These are phyloP conservation scores for Colletotrichum sp. DNA, from an alignment of 2,329 filamentous ascomycete species.

Conservation along the genomic window DNA sequence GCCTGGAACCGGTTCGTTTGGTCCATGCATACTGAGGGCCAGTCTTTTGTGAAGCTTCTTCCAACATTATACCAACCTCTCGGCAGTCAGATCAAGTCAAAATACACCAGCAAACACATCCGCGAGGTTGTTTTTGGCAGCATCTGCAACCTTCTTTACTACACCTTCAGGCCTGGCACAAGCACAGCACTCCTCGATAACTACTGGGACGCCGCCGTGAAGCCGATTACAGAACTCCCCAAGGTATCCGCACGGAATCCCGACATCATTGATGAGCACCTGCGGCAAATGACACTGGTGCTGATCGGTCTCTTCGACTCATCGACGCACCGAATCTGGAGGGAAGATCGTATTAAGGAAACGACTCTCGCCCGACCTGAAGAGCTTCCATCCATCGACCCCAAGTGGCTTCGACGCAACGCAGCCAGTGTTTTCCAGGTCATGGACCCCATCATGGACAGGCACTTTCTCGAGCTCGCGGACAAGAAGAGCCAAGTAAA, in stretches of 20 bases:
- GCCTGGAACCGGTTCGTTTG: slow-evolving; percentile 89
- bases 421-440: slow-evolving; percentile 68
- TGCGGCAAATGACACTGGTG: slow-evolving; percentile 69
- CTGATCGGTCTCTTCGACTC: slow-evolving; percentile 73
- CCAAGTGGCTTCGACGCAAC: slow-evolving; percentile 85
- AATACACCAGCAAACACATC: slow-evolving; percentile 62
- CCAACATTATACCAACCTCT: slow-evolving; percentile 68
- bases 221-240: slow-evolving; percentile 52
- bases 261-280: slow-evolving; percentile 51
- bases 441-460: slow-evolving; percentile 64
- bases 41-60: slow-evolving; percentile 60
- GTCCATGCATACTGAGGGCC: slow-evolving; percentile 68
- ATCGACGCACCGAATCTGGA: slow-evolving; percentile 69
- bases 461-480: slow-evolving; percentile 66
- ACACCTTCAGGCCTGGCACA: slow-evolving; percentile 75
- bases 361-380: slow-evolving; percentile 62
- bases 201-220: slow-evolving; percentile 80
- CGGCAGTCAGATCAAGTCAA: slow-evolving; percentile 70
- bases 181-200: slow-evolving; percentile 70
- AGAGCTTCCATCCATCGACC: slow-evolving; percentile 85
- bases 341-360: slow-evolving; percentile 72
- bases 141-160: slow-evolving; percentile 84
- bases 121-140: slow-evolving; percentile 66
- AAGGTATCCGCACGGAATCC: slow-evolving; percentile 36
- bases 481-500: slow-evolving; percentile 58